Conservation (phyloP, 345 rosid species). For the Geranium rotundifolium region DNA sequence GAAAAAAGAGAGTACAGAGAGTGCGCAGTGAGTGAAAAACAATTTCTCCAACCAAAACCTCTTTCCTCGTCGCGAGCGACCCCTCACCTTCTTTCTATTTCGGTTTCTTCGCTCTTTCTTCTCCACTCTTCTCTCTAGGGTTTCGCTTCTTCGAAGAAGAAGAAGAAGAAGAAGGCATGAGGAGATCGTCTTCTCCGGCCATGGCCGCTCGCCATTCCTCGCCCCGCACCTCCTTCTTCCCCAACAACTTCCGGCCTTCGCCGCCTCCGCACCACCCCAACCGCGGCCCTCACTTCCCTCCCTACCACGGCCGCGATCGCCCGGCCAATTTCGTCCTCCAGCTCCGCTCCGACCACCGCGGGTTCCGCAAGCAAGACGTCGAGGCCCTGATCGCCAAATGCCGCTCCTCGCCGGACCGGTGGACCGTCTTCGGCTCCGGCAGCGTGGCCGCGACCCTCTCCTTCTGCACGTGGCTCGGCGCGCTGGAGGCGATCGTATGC, state of each 20-base stretch:
- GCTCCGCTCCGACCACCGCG: slow-evolving; percentile 1
- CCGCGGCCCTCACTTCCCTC: slow-evolving; percentile 1
- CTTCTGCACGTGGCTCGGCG: slow-evolving; percentile 31
- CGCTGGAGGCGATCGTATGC: slow-evolving; percentile 25
- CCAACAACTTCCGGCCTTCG: neutral
- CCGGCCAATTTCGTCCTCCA: neutral
- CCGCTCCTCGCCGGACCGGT: slow-evolving; percentile 9
- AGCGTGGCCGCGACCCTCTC: slow-evolving; percentile 21
- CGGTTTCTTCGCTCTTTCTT: too few relatives aligned
- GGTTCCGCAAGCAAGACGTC: neutral
- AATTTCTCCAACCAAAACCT: too few relatives aligned
- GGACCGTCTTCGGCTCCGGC: slow-evolving; percentile 5
- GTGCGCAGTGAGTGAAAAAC: too few relatives aligned
- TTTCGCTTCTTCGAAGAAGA: too few relatives aligned
- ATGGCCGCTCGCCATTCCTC: neutral
- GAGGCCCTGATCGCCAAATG: slow-evolving; percentile 4
- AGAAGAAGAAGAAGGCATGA: too few relatives aligned
- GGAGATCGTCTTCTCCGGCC: neutral
- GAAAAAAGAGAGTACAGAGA: too few relatives aligned
- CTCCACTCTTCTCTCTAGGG: too few relatives aligned
- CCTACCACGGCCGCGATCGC: neutral
- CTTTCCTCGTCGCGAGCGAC: too few relatives aligned
- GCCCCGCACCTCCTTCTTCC: neutral
- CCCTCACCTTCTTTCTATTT: too few relatives aligned
- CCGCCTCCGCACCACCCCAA: neutral